phyloP scores from a whole-genome alignment of 352 stramenopile species.

The Pythium myriotylum region DNA sequence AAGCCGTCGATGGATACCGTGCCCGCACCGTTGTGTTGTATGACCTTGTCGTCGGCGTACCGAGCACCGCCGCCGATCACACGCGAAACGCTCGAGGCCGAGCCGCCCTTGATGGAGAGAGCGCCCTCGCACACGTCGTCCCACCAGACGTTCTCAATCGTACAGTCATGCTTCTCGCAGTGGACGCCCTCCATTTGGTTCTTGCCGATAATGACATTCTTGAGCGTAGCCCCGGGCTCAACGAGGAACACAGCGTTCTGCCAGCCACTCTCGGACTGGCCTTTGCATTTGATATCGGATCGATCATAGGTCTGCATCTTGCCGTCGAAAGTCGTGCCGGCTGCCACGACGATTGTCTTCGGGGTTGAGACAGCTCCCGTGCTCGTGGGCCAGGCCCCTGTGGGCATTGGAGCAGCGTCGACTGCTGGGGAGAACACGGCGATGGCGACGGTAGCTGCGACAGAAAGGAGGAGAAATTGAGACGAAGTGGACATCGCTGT shows the following conservation, averaged over 20 bases:
- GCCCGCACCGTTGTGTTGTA: slow-evolving; percentile 51
- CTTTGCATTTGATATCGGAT: slow-evolving; percentile 43
- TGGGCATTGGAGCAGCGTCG: slow-evolving; percentile 19
- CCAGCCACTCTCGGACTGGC: slow-evolving; percentile 27
- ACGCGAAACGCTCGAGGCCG: slow-evolving; percentile 32
- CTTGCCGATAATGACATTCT: slow-evolving; percentile 56
- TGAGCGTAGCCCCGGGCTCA: slow-evolving; percentile 42
- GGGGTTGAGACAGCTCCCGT: slow-evolving; percentile 27
- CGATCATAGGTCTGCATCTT: slow-evolving; percentile 59
- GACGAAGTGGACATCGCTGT: too few species aligned
- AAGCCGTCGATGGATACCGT: slow-evolving; percentile 51
- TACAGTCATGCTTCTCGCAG: slow-evolving; percentile 34
- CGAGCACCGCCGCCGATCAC: slow-evolving; percentile 43
- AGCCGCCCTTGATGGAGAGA: slow-evolving; percentile 45
- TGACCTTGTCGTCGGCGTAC: slow-evolving; percentile 50
- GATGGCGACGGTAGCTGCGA: too few species aligned
- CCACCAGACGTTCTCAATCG: slow-evolving; percentile 62
- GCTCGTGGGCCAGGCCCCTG: slow-evolving; percentile 28
- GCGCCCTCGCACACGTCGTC: slow-evolving; percentile 53
- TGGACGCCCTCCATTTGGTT: slow-evolving; percentile 56
- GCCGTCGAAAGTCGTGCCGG: slow-evolving; percentile 51
- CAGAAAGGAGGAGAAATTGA: too few species aligned
- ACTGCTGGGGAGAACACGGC: not conserved
- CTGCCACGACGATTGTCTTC: slow-evolving; percentile 36
- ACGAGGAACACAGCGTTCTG: slow-evolving; percentile 38